phyloP scores from a whole-genome alignment of 768 basidiomycete genomes.

The Termitomyces sp. region DNA sequence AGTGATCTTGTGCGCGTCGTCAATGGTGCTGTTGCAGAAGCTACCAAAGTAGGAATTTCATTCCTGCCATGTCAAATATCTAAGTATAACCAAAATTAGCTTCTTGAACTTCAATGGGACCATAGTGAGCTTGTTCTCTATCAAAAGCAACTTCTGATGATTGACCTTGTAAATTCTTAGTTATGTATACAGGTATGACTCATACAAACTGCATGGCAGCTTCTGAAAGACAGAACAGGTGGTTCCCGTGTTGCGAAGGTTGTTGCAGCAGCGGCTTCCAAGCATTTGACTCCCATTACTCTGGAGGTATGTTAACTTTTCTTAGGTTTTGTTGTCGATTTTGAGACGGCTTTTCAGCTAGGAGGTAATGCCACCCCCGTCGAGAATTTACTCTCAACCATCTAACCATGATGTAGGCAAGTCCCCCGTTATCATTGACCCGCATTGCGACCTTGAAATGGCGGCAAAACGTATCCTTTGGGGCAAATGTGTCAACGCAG shows the following conservation, averaged over 20 bases:
- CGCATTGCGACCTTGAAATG: constrained; percentile 57
- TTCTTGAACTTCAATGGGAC: constrained; percentile 70
- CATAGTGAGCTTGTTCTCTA: constrained; percentile 30
- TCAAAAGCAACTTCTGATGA: not conserved
- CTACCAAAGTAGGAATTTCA: constrained; percentile 39
- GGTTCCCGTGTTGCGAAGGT: constrained; percentile 58
- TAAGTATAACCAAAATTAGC: constrained; percentile 25
- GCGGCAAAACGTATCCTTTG: constrained; percentile 72
- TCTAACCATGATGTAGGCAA: constrained; percentile 38
- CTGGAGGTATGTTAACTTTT: constrained; percentile 28
- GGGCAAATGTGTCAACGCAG: constrained; percentile 78
- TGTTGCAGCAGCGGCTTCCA: constrained; percentile 70
- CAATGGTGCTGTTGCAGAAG: constrained; percentile 63
- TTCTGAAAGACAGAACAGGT: constrained; percentile 23
- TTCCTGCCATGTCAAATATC: not conserved
- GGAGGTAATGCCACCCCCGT: constrained; percentile 25
- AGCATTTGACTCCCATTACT: constrained; percentile 64
- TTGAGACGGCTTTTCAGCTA: constrained; percentile 31
- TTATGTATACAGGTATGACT: constrained; percentile 57
- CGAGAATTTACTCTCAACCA: not conserved
- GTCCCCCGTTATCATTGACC: constrained; percentile 71
- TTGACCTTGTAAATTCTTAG: constrained; percentile 21
- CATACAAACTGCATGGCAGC: not conserved
- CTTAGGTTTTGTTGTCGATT: not conserved
- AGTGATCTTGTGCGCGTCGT: constrained; percentile 57